Conservation (phyloP, 257 asterid genomes). For the Primulina tabacum region DNA sequence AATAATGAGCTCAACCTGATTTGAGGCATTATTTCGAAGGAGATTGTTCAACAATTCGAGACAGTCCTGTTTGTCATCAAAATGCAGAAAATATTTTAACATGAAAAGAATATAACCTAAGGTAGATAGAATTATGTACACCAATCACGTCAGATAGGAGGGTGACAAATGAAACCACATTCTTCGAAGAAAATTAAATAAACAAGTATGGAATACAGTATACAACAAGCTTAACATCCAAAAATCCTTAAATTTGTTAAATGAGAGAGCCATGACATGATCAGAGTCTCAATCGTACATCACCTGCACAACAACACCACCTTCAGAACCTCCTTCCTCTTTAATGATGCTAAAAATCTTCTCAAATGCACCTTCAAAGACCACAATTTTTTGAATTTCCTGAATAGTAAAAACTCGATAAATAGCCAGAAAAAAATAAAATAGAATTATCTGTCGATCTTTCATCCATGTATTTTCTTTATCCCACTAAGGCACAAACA, state of each 20-base stretch:
- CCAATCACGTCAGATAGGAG: constrained; percentile 12
- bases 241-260: neutral
- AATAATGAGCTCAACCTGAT: constrained; percentile 58
- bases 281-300: constrained; percentile 13
- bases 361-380: constrained; percentile 97
- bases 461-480: neutral
- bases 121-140: constrained; percentile 11
- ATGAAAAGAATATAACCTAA: constrained; percentile 1
- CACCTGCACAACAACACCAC: constrained; percentile 99
- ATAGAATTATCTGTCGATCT: neutral
- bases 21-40: constrained; percentile 75
- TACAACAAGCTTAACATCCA: neutral
- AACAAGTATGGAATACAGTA: neutral
- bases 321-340: constrained; percentile 98
- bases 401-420: constrained; percentile 34
- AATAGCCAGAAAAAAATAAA: constrained; percentile 5
- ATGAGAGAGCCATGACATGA: constrained; percentile 4
- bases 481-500: too few species aligned
- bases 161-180: neutral
- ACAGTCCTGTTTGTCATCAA: constrained; percentile 66
- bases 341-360: constrained; percentile 83
- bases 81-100: constrained; percentile 16
- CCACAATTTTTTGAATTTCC: constrained; percentile 98
- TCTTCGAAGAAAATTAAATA: neutral
- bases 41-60: constrained; percentile 89